Base-by-base conservation (phyloP, 345 rosid genomes). In the Anacardium occidentale region DNA sequence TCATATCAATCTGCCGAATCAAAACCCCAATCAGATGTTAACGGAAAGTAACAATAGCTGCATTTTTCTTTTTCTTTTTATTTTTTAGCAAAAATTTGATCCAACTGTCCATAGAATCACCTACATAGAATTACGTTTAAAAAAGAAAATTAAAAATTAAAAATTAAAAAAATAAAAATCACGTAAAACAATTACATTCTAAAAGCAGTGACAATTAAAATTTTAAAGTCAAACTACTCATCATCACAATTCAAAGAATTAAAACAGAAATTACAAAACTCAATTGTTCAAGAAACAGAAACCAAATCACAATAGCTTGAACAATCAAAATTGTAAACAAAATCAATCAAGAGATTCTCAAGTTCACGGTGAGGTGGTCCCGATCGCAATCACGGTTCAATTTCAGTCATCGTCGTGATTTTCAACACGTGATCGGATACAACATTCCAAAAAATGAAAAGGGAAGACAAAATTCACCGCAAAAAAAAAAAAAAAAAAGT, bases 311-410 rank as follows among this genome's bases (percentile, higher is more conserved):
- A 21, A 69, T 37, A 10, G 18, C 69, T 65, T 55, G 42, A 64
- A 22, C 25, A 54, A 52, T 50, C 62, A 73, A 67, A 62, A 69
- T 34, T 61, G 21, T 15, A 13, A 70, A 25, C 65, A 58, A 18
- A 66, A 34, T 34, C 60, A 76, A 71, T 22, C 40, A 29, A 48
- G 44, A 67, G 44, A 74, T n/a, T 9, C 34, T 48, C 10, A 75
- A 55, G 71, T 25, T 52, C 56, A 21, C 44, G 69, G 79, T 84
- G 86, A 78, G 86, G 86, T 83, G 86, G 86, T 83, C 90, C 64
- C 79, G 70, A 80, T 62, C 70, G 47, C 59, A 62, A 48, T 14
- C 70, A 21, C 5, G 44, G 55, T 75, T 52, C 26, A 76, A 9
- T 73, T 24, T 63, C 53, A n/a, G 51, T 68, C 58, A 44, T 37